A percentile compares a stretch with the other conserved stretches of the same genome.
These are phyloP conservation scores for Sinapis alba DNA, from an alignment of 441 rosid genomes.

Conservation along the genomic window DNA sequence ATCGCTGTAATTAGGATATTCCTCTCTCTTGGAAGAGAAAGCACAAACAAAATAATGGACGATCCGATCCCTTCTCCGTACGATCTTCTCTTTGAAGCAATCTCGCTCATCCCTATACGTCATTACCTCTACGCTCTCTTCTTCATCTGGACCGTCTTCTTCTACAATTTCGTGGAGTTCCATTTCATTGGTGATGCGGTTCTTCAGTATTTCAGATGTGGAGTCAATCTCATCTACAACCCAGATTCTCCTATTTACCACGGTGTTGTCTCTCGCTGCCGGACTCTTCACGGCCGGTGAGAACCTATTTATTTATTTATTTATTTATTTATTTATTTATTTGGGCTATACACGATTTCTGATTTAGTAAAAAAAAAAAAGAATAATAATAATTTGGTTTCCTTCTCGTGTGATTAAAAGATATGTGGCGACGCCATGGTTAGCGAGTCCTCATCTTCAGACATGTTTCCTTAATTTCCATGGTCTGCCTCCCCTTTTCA, in stretches of 20 bases:
- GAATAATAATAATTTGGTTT: too few relatives aligned
- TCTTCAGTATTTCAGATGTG: constrained; percentile 49
- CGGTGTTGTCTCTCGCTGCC: constrained; percentile 63
- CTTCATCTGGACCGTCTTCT: constrained; percentile 35
- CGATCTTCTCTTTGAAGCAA: constrained; percentile 45
- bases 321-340: too few relatives aligned
- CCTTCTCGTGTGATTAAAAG: constrained; percentile 32
- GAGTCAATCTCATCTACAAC: constrained; percentile 50
- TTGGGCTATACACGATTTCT: background rate
- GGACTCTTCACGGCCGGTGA: constrained; percentile 72
- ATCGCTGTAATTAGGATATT: background rate
- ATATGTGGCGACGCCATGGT: constrained; percentile 81
- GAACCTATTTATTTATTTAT: too few relatives aligned
- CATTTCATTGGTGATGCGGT: constrained; percentile 62
- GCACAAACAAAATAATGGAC: background rate
- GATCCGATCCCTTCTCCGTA: constrained; percentile 43
- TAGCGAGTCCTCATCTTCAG: constrained; percentile 85
- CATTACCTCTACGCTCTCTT: constrained; percentile 52
- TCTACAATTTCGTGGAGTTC: constrained; percentile 67
- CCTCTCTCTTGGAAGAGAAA: background rate
- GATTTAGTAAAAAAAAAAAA: too few relatives aligned
- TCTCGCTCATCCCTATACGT: constrained; percentile 50
- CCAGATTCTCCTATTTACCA: constrained; percentile 57
- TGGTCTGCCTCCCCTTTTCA: constrained; percentile 76
- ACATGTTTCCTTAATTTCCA: constrained; percentile 66